Evolutionary conservation across 2,329 filamentous ascomycete species (phyloP).

Genomic region (Fusarium foetens): DNA sequence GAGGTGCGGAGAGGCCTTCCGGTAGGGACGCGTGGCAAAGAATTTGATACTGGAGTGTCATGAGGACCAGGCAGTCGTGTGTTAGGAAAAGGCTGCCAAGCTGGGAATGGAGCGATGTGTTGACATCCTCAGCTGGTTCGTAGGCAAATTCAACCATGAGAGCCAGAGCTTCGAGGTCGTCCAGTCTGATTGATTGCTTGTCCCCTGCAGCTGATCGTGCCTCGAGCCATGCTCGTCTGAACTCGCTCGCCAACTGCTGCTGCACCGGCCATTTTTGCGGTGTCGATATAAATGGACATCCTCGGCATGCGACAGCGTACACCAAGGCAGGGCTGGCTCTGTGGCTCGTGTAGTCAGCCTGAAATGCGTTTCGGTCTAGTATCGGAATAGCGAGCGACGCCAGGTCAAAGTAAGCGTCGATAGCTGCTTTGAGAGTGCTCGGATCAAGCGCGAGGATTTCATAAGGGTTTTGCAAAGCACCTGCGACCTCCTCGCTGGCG

Average conservation of each 20-base stretch:
- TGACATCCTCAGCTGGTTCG: background rate
- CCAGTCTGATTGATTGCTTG: background rate
- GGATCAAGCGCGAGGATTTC: background rate
- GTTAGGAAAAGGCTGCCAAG: background rate
- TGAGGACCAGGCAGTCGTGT: background rate
- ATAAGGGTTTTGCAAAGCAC: background rate
- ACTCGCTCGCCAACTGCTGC: background rate
- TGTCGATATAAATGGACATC: background rate
- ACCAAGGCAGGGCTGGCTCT: background rate
- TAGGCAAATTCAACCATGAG: background rate
- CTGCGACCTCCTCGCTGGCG: background rate
- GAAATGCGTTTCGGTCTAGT: background rate
- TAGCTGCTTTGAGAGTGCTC: background rate
- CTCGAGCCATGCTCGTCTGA: background rate
- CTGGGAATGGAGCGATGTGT: background rate
- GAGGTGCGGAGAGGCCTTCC: background rate
- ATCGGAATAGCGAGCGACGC: background rate
- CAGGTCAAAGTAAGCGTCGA: background rate
- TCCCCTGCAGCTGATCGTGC: background rate
- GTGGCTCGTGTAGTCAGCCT: background rate
- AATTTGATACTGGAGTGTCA: background rate
- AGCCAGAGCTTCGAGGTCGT: conserved; percentile 2
- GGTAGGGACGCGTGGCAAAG: background rate
- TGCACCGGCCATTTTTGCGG: background rate
- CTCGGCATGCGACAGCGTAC: background rate